Conservation (phyloP, 2,329 filamentous ascomycete species). For the Pochonia chlamydosporia region DNA sequence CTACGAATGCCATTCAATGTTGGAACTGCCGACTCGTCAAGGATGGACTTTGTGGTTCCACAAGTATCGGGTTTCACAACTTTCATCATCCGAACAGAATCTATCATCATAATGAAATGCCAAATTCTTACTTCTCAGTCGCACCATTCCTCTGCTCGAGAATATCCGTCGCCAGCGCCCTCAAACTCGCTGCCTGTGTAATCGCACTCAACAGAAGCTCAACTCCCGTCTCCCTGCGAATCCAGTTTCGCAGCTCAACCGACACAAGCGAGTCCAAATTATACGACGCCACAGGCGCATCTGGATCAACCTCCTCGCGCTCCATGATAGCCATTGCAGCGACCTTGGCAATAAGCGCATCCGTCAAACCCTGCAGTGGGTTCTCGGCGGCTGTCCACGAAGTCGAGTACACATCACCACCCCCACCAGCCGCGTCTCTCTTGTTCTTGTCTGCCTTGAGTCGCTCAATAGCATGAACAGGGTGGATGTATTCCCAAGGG, state of each 20-base stretch:
- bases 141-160: too few relatives aligned
- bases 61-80: too few relatives aligned
- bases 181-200: constrained; percentile 4
- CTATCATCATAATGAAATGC: too few relatives aligned
- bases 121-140: too few relatives aligned
- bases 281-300: constrained; percentile 24
- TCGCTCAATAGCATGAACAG: constrained; percentile 1
- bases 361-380: constrained; percentile 4
- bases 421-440: background rate
- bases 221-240: constrained; percentile 27
- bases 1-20: too few relatives aligned
- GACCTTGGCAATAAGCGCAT: constrained; percentile 9
- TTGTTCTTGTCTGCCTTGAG: constrained; percentile 1
- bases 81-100: too few relatives aligned
- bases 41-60: too few relatives aligned
- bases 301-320: constrained; percentile 18
- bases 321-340: constrained; percentile 10
- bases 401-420: background rate
- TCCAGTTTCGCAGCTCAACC: constrained; percentile 34
- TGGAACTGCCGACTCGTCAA: too few relatives aligned
- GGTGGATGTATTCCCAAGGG: constrained; percentile 6
- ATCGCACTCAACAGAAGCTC: constrained; percentile 19
- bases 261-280: constrained; percentile 37
- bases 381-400: constrained; percentile 5
- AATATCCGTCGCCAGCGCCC: too few relatives aligned